Percentiles rank a stretch among this genome's conserved stretches.
Evolutionary conservation across 139 green algal genomes (phyloP).

Genomic region (Tetradesmus obliquus): DNA sequence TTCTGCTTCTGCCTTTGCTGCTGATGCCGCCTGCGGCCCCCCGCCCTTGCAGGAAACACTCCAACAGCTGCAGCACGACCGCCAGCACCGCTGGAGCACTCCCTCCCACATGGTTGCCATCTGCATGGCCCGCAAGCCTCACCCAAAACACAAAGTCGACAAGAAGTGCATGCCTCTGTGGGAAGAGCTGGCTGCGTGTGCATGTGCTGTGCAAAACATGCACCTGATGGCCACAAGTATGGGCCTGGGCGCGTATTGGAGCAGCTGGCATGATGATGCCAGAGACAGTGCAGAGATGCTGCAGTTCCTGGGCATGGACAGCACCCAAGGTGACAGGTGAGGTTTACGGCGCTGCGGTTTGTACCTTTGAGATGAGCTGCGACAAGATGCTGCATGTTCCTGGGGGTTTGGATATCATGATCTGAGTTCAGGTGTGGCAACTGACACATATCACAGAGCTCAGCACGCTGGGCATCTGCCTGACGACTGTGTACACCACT

Average conservation of each 20-base stretch:
- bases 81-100: slow-evolving; percentile 1
- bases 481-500: no score
- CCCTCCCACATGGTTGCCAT: slow-evolving; percentile 49
- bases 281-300: slow-evolving; percentile 41
- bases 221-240: slow-evolving; percentile 37
- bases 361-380: no score
- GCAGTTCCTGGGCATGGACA: slow-evolving; percentile 40
- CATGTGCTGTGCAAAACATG: slow-evolving; percentile 59
- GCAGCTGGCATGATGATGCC: slow-evolving; percentile 45
- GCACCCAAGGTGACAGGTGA: background rate
- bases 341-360: no score
- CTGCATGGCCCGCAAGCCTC: slow-evolving; percentile 45
- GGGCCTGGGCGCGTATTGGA: slow-evolving; percentile 52
- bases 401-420: no score
- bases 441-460: no score
- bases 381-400: no score
- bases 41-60: background rate
- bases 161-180: slow-evolving; percentile 56
- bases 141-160: background rate
- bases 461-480: no score
- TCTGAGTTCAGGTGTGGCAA: no score
- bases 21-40: background rate
- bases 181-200: slow-evolving; percentile 52
- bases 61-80: background rate
- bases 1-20: background rate